Conservation (phyloP, 2,329 filamentous ascomycete genomes). For the Stemphylium vesicarium region DNA sequence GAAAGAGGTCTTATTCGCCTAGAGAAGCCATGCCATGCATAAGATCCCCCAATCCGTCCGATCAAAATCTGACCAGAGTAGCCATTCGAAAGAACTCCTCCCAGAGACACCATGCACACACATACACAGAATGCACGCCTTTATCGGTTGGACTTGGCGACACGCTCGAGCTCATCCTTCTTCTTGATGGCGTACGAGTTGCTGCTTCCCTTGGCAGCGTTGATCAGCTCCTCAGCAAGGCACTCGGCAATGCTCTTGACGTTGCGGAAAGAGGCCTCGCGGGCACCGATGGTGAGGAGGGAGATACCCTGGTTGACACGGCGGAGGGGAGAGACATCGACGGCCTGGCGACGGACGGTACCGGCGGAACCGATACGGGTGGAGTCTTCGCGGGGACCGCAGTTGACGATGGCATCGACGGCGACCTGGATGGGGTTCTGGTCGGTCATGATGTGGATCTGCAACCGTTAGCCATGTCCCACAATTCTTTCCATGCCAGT, state of each 20-base stretch:
- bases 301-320: conserved; percentile 99
- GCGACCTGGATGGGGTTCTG: conserved; percentile 99
- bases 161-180: conserved; percentile 99
- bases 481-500: not conserved
- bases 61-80: conserved; percentile 36
- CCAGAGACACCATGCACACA: conserved; percentile 41
- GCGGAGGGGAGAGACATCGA: conserved; percentile 99
- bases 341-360: conserved; percentile 99
- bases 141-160: conserved; percentile 99
- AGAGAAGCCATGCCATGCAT: conserved; percentile 47
- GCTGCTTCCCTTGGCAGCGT: conserved; percentile 99
- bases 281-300: conserved; percentile 97
- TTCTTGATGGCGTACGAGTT: conserved; percentile 99
- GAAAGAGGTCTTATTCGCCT: conserved; percentile 49
- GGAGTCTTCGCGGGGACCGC: conserved; percentile 98
- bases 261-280: conserved; percentile 99
- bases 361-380: conserved; percentile 99
- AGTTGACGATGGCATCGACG: conserved; percentile 99
- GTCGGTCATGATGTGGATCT: conserved; percentile 99
- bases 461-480: conserved; percentile 29
- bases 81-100: conserved; percentile 45
- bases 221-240: conserved; percentile 99
- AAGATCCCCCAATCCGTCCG: conserved; percentile 42
- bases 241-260: conserved; percentile 99
- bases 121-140: conserved; percentile 48